A percentile compares a stretch with the other conserved stretches of the same genome.
Conservation (phyloP, 2,329 filamentous ascomycete species). For the Claviceps africana region DNA sequence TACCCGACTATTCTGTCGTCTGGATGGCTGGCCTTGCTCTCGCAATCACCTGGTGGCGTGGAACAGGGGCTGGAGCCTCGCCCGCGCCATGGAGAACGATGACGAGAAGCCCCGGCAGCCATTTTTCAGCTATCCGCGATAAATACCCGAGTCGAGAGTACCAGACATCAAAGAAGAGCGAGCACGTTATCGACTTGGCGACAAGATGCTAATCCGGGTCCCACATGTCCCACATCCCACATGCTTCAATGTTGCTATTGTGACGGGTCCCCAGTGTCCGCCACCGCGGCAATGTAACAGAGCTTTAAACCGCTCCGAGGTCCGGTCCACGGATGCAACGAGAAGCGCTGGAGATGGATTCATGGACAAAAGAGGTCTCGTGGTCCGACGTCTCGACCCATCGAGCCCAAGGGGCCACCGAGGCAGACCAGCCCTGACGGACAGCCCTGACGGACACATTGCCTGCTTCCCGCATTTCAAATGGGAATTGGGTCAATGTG, state of each 20-base stretch:
- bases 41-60: background rate
- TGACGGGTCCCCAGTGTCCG: background rate
- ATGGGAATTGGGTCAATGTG: background rate
- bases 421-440: background rate
- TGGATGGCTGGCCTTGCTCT: too few relatives aligned
- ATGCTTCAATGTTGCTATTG: background rate
- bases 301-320: background rate
- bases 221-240: background rate
- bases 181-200: background rate
- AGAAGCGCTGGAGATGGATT: background rate
- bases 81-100: background rate
- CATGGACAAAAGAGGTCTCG: background rate
- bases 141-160: background rate
- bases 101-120: background rate
- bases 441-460: conserved; percentile 1
- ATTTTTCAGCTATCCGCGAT: background rate
- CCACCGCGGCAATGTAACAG: background rate
- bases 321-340: background rate
- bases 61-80: background rate
- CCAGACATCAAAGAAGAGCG: background rate
- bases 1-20: background rate
- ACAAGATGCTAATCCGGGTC: background rate
- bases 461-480: background rate
- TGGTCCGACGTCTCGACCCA: background rate
- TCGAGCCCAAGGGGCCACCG: background rate